Conservation (phyloP, 2,329 filamentous ascomycete species). For the Penicillium sclerotiorum region DNA sequence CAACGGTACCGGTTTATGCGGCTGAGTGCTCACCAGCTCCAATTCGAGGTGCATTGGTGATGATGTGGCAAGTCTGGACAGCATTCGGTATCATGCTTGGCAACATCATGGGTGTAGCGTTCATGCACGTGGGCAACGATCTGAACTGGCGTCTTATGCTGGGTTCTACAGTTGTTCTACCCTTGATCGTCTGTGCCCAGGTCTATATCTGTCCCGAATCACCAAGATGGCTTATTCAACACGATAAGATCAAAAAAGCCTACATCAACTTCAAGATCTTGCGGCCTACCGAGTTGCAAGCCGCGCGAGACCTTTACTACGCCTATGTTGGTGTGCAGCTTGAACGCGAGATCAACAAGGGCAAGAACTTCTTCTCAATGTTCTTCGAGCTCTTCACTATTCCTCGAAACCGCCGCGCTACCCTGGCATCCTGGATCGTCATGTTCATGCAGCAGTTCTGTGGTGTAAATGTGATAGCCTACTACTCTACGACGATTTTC, state of each 20-base stretch:
- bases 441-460: conserved; percentile 69
- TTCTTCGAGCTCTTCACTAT: conserved; percentile 63
- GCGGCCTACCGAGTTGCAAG: conserved; percentile 55
- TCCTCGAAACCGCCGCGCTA: conserved; percentile 64
- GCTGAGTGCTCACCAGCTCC: conserved; percentile 1
- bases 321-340: conserved; percentile 61
- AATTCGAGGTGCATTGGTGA: conserved; percentile 1
- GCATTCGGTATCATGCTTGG: conserved; percentile 52
- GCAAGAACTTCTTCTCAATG: conserved; percentile 55
- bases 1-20: conserved; percentile 33
- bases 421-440: conserved; percentile 59
- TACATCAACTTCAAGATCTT: conserved; percentile 53
- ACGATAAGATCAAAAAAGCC: conserved; percentile 48
- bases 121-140: conserved; percentile 48
- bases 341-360: conserved; percentile 57
- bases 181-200: conserved; percentile 57
- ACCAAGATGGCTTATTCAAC: conserved; percentile 55
- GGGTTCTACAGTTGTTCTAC: conserved; percentile 64
- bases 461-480: conserved; percentile 60
- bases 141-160: conserved; percentile 71
- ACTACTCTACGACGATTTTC: conserved; percentile 66
- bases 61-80: conserved; percentile 54
- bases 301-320: conserved; percentile 60
- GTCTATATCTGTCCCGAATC: conserved; percentile 68
- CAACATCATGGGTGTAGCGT: conserved; percentile 53